Evolutionary conservation across 1,284 basidiomycete species (phyloP).

Genomic region (Puccinia coronata): DNA sequence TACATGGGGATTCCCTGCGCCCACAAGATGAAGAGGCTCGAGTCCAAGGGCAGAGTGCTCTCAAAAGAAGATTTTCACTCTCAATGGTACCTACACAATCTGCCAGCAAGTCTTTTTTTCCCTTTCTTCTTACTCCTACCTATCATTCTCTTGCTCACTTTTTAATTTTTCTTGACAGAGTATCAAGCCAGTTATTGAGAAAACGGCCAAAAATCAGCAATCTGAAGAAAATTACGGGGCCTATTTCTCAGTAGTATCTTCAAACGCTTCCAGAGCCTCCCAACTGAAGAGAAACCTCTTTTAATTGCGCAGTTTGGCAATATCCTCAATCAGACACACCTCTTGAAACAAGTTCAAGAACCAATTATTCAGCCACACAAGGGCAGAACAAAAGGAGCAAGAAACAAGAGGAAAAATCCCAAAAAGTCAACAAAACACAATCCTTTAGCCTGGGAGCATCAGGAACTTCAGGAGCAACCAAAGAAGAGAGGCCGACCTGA

Average conservation of each 20-base stretch:
- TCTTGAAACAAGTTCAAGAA: background rate
- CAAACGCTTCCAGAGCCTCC: background rate
- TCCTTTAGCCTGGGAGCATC: constrained; percentile 1
- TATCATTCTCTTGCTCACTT: no score
- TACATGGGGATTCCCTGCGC: constrained; percentile 3
- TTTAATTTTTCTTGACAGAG: no score
- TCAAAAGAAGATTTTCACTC: background rate
- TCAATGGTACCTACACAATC: background rate
- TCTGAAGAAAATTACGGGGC: background rate
- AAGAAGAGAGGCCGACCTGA: background rate
- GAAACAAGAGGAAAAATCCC: background rate
- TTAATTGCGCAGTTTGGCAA: background rate
- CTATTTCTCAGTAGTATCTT: background rate
- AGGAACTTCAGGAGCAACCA: background rate
- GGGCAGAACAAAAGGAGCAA: background rate
- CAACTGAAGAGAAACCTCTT: background rate
- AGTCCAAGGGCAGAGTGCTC: background rate
- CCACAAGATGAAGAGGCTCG: background rate
- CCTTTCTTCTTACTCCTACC: background rate
- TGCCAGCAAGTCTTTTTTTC: no score
- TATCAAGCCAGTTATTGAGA: no score
- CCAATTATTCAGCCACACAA: background rate
- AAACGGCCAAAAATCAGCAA: no score
- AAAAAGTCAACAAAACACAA: background rate
- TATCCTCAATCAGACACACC: background rate